Percentiles rank a stretch among this genome's conserved stretches.
Evolutionary conservation across 768 basidiomycete genomes (phyloP).

Genomic region (Mycena rebaudengoi): DNA sequence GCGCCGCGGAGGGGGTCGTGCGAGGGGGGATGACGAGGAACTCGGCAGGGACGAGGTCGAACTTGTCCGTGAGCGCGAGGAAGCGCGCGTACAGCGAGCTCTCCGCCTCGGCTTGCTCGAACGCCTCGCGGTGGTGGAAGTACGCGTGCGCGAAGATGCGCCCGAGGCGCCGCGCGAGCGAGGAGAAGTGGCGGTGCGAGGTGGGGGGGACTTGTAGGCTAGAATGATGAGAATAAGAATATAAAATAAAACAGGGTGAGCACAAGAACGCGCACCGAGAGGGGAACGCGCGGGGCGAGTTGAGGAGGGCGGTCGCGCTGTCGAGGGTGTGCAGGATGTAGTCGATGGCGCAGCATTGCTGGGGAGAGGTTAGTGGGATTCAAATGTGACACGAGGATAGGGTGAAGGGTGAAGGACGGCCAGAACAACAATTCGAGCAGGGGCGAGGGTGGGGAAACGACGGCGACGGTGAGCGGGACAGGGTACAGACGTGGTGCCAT

Average conservation of each 20-base stretch:
- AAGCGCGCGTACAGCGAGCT: constrained; percentile 91
- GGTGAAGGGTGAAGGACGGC: too few relatives aligned
- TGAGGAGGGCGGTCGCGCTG: constrained; percentile 90
- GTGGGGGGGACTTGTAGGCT: constrained; percentile 84
- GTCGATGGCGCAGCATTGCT: constrained; percentile 98
- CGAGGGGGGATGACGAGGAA: constrained; percentile 81
- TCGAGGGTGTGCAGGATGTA: constrained; percentile 95
- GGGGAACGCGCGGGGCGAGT: constrained; percentile 91
- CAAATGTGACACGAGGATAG: too few relatives aligned
- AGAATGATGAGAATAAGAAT: constrained; percentile 9
- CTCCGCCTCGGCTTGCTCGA: constrained; percentile 91
- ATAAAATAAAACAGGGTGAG: neutral
- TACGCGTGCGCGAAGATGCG: constrained; percentile 97
- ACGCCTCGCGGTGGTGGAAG: constrained; percentile 92
- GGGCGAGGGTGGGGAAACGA: too few relatives aligned
- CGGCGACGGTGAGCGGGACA: too few relatives aligned
- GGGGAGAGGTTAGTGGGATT: neutral
- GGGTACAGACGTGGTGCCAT: too few relatives aligned
- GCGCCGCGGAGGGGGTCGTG: constrained; percentile 18
- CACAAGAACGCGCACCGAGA: constrained; percentile 67
- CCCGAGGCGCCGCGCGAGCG: constrained; percentile 89
- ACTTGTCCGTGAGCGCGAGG: constrained; percentile 81
- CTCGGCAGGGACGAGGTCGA: constrained; percentile 82
- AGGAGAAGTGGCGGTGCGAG: constrained; percentile 89
- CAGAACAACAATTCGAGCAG: too few relatives aligned